Base-by-base conservation (phyloP, 495 filamentous ascomycete genomes). In the Rhypophila decipiens region DNA sequence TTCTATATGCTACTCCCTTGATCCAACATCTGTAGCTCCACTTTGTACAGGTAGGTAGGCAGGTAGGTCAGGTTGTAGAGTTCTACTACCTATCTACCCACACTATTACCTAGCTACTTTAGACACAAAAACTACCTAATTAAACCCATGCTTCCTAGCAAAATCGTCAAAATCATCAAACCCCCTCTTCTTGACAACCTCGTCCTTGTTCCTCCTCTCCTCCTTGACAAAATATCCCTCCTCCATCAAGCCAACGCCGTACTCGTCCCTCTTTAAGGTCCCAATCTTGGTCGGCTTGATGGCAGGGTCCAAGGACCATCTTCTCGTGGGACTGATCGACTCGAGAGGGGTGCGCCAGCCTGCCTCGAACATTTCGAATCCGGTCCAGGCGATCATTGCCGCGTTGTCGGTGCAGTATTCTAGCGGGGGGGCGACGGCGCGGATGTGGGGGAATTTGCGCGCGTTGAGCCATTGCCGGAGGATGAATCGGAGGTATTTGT, bases 361-460 rank as follows among this genome's bases (percentile, higher is more conserved):
- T 3, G 74, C 79, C 61, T 89, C 81, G 48, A 74, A 96, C 88
- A 97, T 95, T 71, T 96, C 90, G 44, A 89, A 75, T 0, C 86
- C 93, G 4, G 90, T 76, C 93, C 93, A 98, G 1, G 86, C 91
- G 55, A 96, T 89, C 93, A 97, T 98, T n/a, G 88, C 88, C 13
- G 90, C 93, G 69, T 97, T 96, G 59, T 98, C 93, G 0, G 87
- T 95, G 55, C 93, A 96, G 51, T 90, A 70, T 39, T 71, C 67
- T 18, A 75, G 59, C 3, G 93, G 93, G 18, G 93, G 93, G 33
- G 83, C 83, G 3, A 82, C 62, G 11, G 97, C 53, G 22, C 71
- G 48, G n/a, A 95, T 63, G 47, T 84, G 48, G 4, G 52, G 52
- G 54, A 79, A 84, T 0, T 86, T 86, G 12, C 81, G 71, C 10